A percentile compares a stretch with the other conserved stretches of the same genome.
These are phyloP conservation scores for Aspergillus aculeatus DNA, from an alignment of 2,329 filamentous ascomycete genomes.

Conservation along the genomic window DNA sequence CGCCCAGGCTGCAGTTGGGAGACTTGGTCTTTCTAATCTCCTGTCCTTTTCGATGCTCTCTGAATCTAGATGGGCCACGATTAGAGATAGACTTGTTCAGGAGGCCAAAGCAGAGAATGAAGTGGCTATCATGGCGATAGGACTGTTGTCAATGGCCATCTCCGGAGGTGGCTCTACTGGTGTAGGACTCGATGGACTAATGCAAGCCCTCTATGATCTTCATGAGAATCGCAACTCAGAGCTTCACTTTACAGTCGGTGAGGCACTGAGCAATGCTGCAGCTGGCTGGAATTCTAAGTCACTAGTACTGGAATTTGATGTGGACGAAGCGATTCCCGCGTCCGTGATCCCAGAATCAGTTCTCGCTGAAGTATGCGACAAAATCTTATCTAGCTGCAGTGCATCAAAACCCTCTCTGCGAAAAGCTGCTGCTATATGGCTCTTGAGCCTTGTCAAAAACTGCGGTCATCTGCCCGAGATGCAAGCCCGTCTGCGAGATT, in stretches of 20 bases:
- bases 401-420: conserved; percentile 84
- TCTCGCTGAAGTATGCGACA: conserved; percentile 63
- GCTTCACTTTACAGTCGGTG: conserved; percentile 85
- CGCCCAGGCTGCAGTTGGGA: conserved; percentile 57
- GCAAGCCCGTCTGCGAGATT: conserved; percentile 70
- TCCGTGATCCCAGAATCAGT: conserved; percentile 38
- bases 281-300: conserved; percentile 81
- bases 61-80: conserved; percentile 38
- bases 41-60: conserved; percentile 40
- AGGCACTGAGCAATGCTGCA: conserved; percentile 76
- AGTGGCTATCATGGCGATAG: conserved; percentile 75
- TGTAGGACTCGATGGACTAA: conserved; percentile 48
- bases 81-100: conserved; percentile 63
- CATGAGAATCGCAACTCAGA: conserved; percentile 85
- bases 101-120: conserved; percentile 79
- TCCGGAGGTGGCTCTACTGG: conserved; percentile 36
- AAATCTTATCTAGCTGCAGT: conserved; percentile 73
- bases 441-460: conserved; percentile 86
- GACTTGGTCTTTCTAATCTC: conserved; percentile 60
- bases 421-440: conserved; percentile 93
- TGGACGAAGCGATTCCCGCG: conserved; percentile 56
- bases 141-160: conserved; percentile 65
- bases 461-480: conserved; percentile 76
- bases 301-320: conserved; percentile 71
- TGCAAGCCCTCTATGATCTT: conserved; percentile 69